Base-by-base conservation (phyloP, 2,329 filamentous ascomycete species). In the Diaporthe citri region DNA sequence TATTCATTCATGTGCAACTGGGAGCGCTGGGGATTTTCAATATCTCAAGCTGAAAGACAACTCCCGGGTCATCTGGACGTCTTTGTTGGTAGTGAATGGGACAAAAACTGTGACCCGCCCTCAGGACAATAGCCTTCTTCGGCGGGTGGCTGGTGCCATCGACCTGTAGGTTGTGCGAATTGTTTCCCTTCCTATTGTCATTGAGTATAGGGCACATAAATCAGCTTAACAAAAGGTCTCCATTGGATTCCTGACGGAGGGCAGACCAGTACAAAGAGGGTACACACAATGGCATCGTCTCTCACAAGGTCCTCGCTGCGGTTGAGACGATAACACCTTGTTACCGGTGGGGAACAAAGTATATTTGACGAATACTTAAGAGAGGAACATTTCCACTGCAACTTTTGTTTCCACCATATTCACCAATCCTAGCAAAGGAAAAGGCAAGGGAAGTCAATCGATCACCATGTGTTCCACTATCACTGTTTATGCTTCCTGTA, bases 311-410 rank as follows among this genome's bases (percentile, higher is more conserved):
- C 4, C 5, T 62, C n/a, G 20, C 1, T 9, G 12, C 4, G 5
- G 4, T 5, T 28, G 13, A 62, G 17, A 52, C 4, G 28, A 55
- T n/a, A 62, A 55, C 7, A 9, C 34, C n/a, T 60, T 60, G 55
- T 55, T 12, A 15, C 20, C 8, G 10, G 1, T 4, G 8, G 17
- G n/a, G 10, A 62, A 43, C 70, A 43, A 52, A 20, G 2, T n/a
- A 48, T 2, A 51, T 12, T 17, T 55, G 4, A 51, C 4, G 2
- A 12, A 17, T 39, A 39, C 28, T 52, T 25, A 67, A 39, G 13
- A 28, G 3, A 13, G 1, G 3, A 2, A 13, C 7, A 5, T 13
- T 3, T 15, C 1, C 0, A 34, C n/a, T 48, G 7, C 22, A 28
- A 4, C 20, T 36, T 51, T 22, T 12, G 22, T 13, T 15, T 17